Evolutionary conservation across 306 rosid species (phyloP).

Genomic region (Hippophae rhamnoides): DNA sequence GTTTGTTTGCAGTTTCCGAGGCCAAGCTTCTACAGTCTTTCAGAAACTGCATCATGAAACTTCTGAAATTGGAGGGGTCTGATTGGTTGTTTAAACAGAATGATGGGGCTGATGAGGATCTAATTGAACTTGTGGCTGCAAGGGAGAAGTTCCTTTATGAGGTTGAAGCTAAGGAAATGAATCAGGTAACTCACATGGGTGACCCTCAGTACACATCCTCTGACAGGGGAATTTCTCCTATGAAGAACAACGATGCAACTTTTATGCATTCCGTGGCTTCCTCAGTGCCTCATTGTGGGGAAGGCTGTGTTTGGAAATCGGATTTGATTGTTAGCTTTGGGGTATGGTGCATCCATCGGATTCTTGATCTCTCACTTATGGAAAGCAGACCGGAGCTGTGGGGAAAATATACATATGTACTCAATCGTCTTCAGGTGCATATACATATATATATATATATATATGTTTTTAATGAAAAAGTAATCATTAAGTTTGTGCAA

Average conservation of each 20-base stretch:
- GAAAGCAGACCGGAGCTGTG: slow-evolving; percentile 99
- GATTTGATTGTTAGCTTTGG: slow-evolving; percentile 85
- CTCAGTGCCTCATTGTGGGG: slow-evolving; percentile 81
- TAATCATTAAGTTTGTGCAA: background rate
- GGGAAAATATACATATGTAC: slow-evolving; percentile 92
- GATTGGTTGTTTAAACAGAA: slow-evolving; percentile 83
- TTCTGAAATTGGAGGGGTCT: slow-evolving; percentile 85
- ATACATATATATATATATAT: too few relatives aligned
- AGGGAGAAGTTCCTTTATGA: slow-evolving; percentile 72
- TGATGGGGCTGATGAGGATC: slow-evolving; percentile 90
- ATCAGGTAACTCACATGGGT: slow-evolving; percentile 27
- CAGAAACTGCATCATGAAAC: slow-evolving; percentile 68
- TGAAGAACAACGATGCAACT: slow-evolving; percentile 35
- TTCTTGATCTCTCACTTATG: slow-evolving; percentile 80
- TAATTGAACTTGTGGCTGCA: slow-evolving; percentile 78
- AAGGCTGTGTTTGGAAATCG: slow-evolving; percentile 81
- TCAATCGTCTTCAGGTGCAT: slow-evolving; percentile 93
- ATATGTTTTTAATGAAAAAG: background rate
- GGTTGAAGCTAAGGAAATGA: slow-evolving; percentile 62
- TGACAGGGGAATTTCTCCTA: slow-evolving; percentile 40
- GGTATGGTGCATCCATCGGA: slow-evolving; percentile 94
- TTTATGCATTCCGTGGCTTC: slow-evolving; percentile 29
- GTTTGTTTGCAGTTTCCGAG: slow-evolving; percentile 43
- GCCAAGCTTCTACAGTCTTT: slow-evolving; percentile 73
- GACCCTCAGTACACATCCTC: slow-evolving; percentile 44